Evolutionary conservation across 345 rosid genomes (phyloP), one percentile per base, ranked within the genome.

Genomic region (Hypericum androsaemum): DNA sequence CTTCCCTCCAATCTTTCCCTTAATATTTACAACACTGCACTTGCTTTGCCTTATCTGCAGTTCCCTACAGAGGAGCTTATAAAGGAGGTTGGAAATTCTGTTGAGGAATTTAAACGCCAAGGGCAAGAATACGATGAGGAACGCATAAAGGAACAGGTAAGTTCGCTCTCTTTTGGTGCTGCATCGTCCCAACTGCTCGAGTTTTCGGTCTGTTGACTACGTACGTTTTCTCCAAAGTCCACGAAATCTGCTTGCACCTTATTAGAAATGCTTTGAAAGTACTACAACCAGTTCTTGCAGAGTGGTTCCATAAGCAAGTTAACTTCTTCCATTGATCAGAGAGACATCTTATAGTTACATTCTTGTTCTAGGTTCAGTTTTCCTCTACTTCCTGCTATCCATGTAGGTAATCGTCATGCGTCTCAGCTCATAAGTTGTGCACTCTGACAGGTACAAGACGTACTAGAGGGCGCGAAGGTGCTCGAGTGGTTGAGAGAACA

Each of bases 401-500:
- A 22, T 4, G 1, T 22, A 22, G 32, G 32, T 22, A 22, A 22
- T 22, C 32, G 32, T 22, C 32, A 22, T 22, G 32, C 32, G 2
- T 22, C 4, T 22, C 32, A 4, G 32, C 32, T 22, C 32, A 22
- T 4, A 22, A 22, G 32, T 22, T 22, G 32, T 22, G 32, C 32
- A 22, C 32, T 12, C 64, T 42, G 41, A 43, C 64, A 86, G 96
- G 98, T 90, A 54, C 89, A 80, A 81, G 98, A 90, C 50, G 64
- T 87, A 50, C 71, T 90, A 22, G 96, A 90, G 67, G 98, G 95
- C 61, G 96, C 96, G 37, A 87, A 82, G 71, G 96, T 90, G 75
- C 89, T 90, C 44, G 96, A 87, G 60, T 90, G 98, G 96, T 66
- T 90, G 66, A 82, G 73, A 79, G 86, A 79, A 69, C 80, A 59